Base-by-base conservation (phyloP, 306 rosid genomes). In the Citrullus mucosospermus region DNA sequence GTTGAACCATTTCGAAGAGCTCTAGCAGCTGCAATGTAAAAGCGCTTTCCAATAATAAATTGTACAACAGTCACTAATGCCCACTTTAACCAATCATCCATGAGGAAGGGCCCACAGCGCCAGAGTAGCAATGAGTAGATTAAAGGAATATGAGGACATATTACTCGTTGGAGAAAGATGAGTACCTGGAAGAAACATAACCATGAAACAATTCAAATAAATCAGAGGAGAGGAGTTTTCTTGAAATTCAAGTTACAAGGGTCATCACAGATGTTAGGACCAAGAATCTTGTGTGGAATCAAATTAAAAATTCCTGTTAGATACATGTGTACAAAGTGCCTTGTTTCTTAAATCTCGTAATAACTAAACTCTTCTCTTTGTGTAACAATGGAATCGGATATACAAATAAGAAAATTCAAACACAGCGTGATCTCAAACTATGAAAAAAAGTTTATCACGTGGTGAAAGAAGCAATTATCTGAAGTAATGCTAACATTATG, bases 11-110 rank as follows among this genome's bases (percentile, higher is more conserved):
- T 96, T 82, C 92, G 90, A 70, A 96, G 93, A 79, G 99, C 99
- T 90, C 99, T 91, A 76, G 84, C 86, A 79, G 99, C 99, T 65
- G 96, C 99, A 57, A 92, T 59, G 68, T 96, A 96, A 86, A 96
- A 96, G 69, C 99, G 98, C 85, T 90, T 96, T 71, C 99, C 99
- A 78, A 96, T 63, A 55, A 79, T 89, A 85, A 96, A 96, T 78
- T 96, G 99, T 79, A 96, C 93, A 85, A 96, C 65, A 84, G 91
- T 96, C 85, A 89, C 97, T 84, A 96, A 86, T 58, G 85, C 88
- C 99, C 98, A 92, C 90, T 96, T 91, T 91, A 96, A 86, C 99
- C 98, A 96, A 82, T 96, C 97, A 76, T 82, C 91, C 92, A 91
- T 89, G 82, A 83, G 88, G 48, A 95, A 92, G 60, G 99, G 99